Percentiles rank a stretch among this genome's conserved stretches.
phyloP scores from a whole-genome alignment of 202 grass and related monocot species.

The Elaeis oleifera region DNA sequence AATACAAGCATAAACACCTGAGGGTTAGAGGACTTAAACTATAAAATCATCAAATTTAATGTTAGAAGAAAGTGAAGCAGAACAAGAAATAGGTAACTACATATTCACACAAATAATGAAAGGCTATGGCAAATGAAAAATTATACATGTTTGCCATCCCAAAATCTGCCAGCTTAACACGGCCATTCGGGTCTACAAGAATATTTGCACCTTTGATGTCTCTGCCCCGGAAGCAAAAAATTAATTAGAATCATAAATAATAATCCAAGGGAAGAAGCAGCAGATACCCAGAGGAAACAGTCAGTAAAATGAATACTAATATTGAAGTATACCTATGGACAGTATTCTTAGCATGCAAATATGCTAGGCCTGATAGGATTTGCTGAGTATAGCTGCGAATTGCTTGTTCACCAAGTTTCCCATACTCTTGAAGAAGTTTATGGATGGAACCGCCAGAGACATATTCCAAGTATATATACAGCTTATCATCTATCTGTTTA shows the following conservation, averaged over 20 bases:
- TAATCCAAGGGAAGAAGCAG: slow-evolving; percentile 14
- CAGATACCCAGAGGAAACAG: neutral
- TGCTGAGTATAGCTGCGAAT: slow-evolving; percentile 96
- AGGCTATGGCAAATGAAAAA: too few relatives aligned
- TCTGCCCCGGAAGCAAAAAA: slow-evolving; percentile 34
- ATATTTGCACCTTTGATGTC: slow-evolving; percentile 99
- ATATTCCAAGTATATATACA: slow-evolving; percentile 99
- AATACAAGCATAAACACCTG: too few relatives aligned
- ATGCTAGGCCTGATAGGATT: slow-evolving; percentile 88
- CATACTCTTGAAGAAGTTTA: slow-evolving; percentile 96
- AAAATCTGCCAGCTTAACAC: slow-evolving; percentile 94
- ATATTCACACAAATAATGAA: too few relatives aligned
- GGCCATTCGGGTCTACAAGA: slow-evolving; percentile 96
- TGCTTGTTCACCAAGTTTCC: slow-evolving; percentile 84
- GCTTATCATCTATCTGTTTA: slow-evolving; percentile 73
- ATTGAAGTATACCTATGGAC: slow-evolving; percentile 65
- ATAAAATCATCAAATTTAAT: too few relatives aligned
- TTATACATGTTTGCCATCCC: slow-evolving; percentile 93
- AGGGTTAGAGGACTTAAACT: too few relatives aligned
- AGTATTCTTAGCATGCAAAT: slow-evolving; percentile 92
- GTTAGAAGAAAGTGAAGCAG: too few relatives aligned
- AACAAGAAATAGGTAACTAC: too few relatives aligned
- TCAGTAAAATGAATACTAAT: slow-evolving; percentile 15
- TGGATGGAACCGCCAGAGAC: slow-evolving; percentile 98
- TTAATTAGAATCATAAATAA: slow-evolving; percentile 24